Percentiles rank a stretch among this genome's conserved stretches.
Conservation (phyloP, 2,329 filamentous ascomycete genomes). For the Neonectria sp. region DNA sequence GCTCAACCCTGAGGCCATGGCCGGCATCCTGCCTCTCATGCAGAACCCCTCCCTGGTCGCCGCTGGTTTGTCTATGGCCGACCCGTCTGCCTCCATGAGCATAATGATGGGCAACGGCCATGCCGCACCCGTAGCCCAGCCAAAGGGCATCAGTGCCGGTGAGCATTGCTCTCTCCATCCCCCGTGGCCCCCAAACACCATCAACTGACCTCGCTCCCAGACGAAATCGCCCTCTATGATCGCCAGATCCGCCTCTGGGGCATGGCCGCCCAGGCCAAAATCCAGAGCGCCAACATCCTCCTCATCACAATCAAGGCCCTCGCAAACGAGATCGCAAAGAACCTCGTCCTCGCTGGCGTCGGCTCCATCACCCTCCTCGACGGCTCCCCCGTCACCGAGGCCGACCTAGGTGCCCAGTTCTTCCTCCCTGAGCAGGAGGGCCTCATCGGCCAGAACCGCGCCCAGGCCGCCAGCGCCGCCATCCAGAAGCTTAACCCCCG, state of each 20-base stretch:
- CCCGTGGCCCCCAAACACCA: background rate
- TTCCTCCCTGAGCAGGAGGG: constrained; percentile 78
- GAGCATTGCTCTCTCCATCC: constrained; percentile 25
- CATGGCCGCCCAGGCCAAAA: constrained; percentile 92
- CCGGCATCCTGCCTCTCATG: constrained; percentile 46
- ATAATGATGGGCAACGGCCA: constrained; percentile 52
- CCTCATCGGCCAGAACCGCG: constrained; percentile 86
- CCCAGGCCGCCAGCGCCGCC: constrained; percentile 82
- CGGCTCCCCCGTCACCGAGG: constrained; percentile 79
- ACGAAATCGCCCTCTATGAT: constrained; percentile 98
- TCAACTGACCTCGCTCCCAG: constrained; percentile 59
- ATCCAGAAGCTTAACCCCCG: constrained; percentile 92
- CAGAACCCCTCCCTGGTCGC: constrained; percentile 45
- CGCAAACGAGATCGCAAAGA: constrained; percentile 96
- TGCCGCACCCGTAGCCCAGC: constrained; percentile 35
- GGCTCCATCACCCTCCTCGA: constrained; percentile 92
- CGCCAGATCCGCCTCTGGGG: constrained; percentile 98
- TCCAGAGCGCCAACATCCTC: constrained; percentile 90
- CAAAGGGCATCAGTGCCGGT: constrained; percentile 54
- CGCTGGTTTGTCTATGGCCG: constrained; percentile 45
- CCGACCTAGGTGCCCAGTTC: constrained; percentile 87
- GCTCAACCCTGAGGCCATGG: constrained; percentile 44
- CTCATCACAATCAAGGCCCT: constrained; percentile 90
- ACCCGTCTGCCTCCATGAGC: constrained; percentile 45
- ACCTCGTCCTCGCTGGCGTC: constrained; percentile 94